phyloP scores from a whole-genome alignment of 2,329 filamentous ascomycete species.

The Trichoderma sp. region DNA sequence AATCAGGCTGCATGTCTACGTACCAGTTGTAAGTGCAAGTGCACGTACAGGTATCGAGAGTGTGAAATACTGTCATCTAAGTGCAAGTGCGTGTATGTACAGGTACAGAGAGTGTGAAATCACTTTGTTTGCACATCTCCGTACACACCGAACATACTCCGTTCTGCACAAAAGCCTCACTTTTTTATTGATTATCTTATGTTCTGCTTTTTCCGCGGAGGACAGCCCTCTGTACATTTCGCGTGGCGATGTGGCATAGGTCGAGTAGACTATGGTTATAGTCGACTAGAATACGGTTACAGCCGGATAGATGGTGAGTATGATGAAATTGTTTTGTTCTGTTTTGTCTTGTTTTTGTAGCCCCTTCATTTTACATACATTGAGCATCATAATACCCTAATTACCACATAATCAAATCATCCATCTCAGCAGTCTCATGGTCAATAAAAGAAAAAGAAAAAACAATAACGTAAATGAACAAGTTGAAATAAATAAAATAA shows the following conservation, averaged over 20 bases:
- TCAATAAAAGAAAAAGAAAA: not conserved
- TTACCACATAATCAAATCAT: not conserved
- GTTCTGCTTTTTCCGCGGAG: not conserved
- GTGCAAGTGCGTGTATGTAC: not conserved
- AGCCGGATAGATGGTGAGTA: not conserved
- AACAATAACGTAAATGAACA: not conserved
- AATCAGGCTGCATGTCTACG: not conserved
- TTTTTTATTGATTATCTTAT: not conserved
- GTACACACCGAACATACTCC: not conserved
- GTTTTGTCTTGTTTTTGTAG: not conserved
- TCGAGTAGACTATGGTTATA: not conserved
- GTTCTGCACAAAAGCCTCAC: not conserved
- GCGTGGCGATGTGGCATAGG: not conserved
- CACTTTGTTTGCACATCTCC: not conserved
- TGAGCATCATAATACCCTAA: not conserved
- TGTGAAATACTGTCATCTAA: too few species aligned
- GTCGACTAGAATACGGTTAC: not conserved
- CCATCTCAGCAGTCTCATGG: not conserved
- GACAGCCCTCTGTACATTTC: not conserved
- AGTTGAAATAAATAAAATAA: not conserved
- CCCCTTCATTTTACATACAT: slow-evolving; percentile 6
- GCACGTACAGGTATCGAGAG: not conserved
- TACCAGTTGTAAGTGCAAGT: not conserved
- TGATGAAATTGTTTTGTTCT: not conserved
- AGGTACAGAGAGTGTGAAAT: too few species aligned